Evolutionary conservation across 306 rosid genomes (phyloP).

Genomic region (Pyrus betulifolia): DNA sequence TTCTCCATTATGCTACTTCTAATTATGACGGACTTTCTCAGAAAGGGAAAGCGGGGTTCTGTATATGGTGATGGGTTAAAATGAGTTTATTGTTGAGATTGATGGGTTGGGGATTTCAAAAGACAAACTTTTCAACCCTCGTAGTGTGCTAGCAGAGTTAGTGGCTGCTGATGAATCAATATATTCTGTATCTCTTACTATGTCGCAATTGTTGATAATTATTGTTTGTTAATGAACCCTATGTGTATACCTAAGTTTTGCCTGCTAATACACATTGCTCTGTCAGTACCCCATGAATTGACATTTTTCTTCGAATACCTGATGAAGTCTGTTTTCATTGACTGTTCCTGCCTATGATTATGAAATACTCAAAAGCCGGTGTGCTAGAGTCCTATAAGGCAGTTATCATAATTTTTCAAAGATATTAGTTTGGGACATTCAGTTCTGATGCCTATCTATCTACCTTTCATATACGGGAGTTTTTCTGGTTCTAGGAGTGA

Average conservation of each 20-base stretch:
- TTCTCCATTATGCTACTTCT: not conserved
- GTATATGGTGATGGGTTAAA: not conserved
- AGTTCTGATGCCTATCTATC: not conserved
- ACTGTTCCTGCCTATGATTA: not conserved
- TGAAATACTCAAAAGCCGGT: not conserved
- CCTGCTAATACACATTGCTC: not conserved
- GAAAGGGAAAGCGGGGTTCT: not conserved
- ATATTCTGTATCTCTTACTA: not conserved
- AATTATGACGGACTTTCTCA: not conserved
- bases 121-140: not conserved
- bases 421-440: not conserved
- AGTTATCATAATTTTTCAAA: not conserved
- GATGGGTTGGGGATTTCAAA: not conserved
- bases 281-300: not conserved
- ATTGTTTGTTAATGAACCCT: not conserved
- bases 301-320: not conserved
- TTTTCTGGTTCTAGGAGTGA: not conserved
- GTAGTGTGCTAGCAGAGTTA: not conserved
- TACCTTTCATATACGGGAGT: not conserved
- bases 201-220: not conserved
- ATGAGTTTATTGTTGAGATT: constrained; percentile 9
- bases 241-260: not conserved
- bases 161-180: not conserved
- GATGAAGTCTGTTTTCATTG: not conserved
- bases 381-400: not conserved